Evolutionary conservation across 2,329 filamentous ascomycete species (phyloP).

Genomic region (Colletotrichum gigasporum): DNA sequence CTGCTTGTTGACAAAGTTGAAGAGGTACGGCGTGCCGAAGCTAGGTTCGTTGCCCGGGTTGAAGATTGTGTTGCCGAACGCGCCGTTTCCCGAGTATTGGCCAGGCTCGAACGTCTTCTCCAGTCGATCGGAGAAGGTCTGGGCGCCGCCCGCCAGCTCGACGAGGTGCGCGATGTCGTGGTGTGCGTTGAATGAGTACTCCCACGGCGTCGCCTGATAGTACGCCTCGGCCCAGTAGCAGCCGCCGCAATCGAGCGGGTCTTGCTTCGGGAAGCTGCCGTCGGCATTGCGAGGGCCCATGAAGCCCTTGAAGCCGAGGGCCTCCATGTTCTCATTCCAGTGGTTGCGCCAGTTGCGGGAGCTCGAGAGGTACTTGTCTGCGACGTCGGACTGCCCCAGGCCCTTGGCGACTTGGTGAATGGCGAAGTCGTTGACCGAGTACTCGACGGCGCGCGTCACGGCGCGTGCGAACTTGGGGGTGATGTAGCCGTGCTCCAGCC

Average conservation of each 20-base stretch:
- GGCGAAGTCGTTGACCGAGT: conserved; percentile 74
- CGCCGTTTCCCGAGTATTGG: conserved; percentile 49
- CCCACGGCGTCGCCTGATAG: conserved; percentile 70
- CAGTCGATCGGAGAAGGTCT: conserved; percentile 65
- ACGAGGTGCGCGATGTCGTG: conserved; percentile 70
- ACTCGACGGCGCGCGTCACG: conserved; percentile 73
- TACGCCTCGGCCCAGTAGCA: conserved; percentile 71
- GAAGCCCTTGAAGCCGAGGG: conserved; percentile 71
- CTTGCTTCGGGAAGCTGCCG: conserved; percentile 59
- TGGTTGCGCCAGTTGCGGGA: conserved; percentile 78
- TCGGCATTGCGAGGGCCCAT: conserved; percentile 67
- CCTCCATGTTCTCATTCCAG: conserved; percentile 68
- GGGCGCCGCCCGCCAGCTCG: conserved; percentile 61
- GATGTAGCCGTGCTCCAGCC: conserved; percentile 72
- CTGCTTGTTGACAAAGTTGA: conserved; percentile 72
- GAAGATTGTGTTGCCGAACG: conserved; percentile 67
- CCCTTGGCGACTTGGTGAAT: conserved; percentile 72
- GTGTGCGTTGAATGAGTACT: conserved; percentile 75
- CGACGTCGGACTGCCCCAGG: conserved; percentile 59
- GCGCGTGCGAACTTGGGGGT: conserved; percentile 69
- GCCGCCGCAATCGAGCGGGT: conserved; percentile 67
- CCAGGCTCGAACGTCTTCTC: conserved; percentile 68
- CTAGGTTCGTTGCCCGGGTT: conserved; percentile 75
- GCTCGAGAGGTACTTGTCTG: conserved; percentile 67
- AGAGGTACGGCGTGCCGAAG: conserved; percentile 75